These are phyloP conservation scores for Zygoascus bituminiphila DNA, from an alignment of 805 yeast species.

Conservation along the genomic window DNA sequence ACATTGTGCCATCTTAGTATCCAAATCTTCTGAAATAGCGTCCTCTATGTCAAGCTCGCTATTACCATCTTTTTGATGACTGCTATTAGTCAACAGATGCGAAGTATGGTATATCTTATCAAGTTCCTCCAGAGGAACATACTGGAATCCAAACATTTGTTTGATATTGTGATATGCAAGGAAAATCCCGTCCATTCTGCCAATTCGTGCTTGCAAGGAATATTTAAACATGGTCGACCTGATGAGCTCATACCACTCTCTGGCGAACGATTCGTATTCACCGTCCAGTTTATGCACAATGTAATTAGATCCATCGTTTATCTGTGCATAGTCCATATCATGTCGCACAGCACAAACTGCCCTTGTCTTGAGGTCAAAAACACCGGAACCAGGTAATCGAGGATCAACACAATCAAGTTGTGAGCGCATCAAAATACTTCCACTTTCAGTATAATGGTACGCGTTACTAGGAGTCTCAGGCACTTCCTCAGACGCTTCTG, in stretches of 20 bases:
- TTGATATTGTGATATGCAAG: conserved; percentile 83
- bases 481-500: conserved; percentile 7
- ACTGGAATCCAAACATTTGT: conserved; percentile 82
- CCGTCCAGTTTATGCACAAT: conserved; percentile 59
- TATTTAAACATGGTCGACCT: conserved; percentile 76
- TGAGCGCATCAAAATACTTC: conserved; percentile 72
- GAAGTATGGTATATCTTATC: conserved; percentile 50
- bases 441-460: conserved; percentile 71
- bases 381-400: conserved; percentile 79
- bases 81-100: conserved; percentile 5
- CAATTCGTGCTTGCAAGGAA: conserved; percentile 85
- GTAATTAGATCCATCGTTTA: conserved; percentile 54
- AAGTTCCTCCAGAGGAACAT: conserved; percentile 64
- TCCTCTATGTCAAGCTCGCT: background rate
- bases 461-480: conserved; percentile 16
- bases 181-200: conserved; percentile 94
- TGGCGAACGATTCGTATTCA: conserved; percentile 65
- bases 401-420: conserved; percentile 79
- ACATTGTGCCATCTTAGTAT: conserved; percentile 18
- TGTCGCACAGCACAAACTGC: conserved; percentile 83
- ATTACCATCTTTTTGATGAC: background rate
- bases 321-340: conserved; percentile 57
- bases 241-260: conserved; percentile 70
- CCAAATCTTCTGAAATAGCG: conserved; percentile 9
- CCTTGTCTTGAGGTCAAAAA: conserved; percentile 85